Percentiles rank a stretch among this genome's conserved stretches.
Evolutionary conservation across 1,284 basidiomycete genomes (phyloP).

Genomic region (Cutaneotrichosporon sp.): DNA sequence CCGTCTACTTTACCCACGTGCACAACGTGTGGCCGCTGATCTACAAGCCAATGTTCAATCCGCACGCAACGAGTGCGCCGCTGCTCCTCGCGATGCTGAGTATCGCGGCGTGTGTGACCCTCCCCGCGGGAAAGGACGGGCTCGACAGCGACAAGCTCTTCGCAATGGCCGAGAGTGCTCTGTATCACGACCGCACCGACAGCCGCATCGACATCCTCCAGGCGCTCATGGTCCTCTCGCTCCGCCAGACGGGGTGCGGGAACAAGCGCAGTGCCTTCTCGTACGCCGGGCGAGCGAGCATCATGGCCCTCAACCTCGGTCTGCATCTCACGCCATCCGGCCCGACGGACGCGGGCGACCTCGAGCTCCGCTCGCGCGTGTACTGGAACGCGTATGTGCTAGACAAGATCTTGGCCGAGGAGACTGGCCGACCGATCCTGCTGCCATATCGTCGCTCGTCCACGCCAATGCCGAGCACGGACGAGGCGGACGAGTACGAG

Average conservation of each 20-base stretch:
- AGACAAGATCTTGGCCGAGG: constrained; percentile 54
- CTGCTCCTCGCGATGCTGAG: constrained; percentile 47
- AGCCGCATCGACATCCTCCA: constrained; percentile 48
- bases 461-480: constrained; percentile 50
- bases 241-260: constrained; percentile 55
- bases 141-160: constrained; percentile 66
- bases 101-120: constrained; percentile 44
- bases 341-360: constrained; percentile 39
- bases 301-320: constrained; percentile 55
- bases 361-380: constrained; percentile 47
- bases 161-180: constrained; percentile 38
- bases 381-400: constrained; percentile 55
- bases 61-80: constrained; percentile 33
- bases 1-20: constrained; percentile 46
- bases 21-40: constrained; percentile 53
- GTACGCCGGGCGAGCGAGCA: constrained; percentile 51
- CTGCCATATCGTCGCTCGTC: constrained; percentile 51
- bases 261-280: constrained; percentile 53
- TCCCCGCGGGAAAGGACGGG: constrained; percentile 61
- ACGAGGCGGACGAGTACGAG: constrained; percentile 55
- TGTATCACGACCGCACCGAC: constrained; percentile 35
- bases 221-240: constrained; percentile 51
- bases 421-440: constrained; percentile 54
- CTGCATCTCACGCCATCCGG: constrained; percentile 43
- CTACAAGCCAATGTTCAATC: constrained; percentile 49